phyloP scores from a whole-genome alignment of 257 asterid genomes.

The Ligustrum vulgare region DNA sequence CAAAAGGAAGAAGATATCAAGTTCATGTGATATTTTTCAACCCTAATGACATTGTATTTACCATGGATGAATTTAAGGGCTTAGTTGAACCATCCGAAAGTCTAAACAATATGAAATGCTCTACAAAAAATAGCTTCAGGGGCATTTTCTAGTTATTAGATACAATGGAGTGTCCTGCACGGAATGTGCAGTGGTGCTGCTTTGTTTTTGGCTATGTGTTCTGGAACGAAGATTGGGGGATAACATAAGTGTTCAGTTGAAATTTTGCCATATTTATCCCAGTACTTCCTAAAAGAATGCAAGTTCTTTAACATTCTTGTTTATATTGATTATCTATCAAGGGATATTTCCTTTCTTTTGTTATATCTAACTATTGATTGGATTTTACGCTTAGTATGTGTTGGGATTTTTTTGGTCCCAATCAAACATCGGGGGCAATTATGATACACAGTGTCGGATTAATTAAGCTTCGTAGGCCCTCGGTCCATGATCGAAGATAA shows the following conservation, averaged over 20 bases:
- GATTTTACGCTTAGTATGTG: neutral
- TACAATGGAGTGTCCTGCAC: neutral
- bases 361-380: neutral
- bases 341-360: neutral
- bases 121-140: neutral
- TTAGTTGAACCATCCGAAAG: neutral
- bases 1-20: slow-evolving; percentile 59
- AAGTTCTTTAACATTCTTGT: neutral
- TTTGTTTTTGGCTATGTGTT: neutral
- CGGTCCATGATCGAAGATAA: too few species aligned
- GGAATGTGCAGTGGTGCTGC: neutral
- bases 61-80: neutral
- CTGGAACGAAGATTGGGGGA: neutral
- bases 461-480: too few species aligned
- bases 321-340: neutral
- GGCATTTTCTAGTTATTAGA: neutral
- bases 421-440: too few species aligned
- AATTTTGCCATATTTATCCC: neutral
- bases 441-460: too few species aligned
- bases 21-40: slow-evolving; percentile 41
- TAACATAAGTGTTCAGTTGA: neutral
- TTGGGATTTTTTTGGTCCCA: too few species aligned
- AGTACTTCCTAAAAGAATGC: too few species aligned
- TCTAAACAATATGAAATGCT: neutral
- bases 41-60: neutral